Evolutionary conservation across 176 grass and related monocot species (phyloP).

Genomic region (Tillandsia fasciculata): DNA sequence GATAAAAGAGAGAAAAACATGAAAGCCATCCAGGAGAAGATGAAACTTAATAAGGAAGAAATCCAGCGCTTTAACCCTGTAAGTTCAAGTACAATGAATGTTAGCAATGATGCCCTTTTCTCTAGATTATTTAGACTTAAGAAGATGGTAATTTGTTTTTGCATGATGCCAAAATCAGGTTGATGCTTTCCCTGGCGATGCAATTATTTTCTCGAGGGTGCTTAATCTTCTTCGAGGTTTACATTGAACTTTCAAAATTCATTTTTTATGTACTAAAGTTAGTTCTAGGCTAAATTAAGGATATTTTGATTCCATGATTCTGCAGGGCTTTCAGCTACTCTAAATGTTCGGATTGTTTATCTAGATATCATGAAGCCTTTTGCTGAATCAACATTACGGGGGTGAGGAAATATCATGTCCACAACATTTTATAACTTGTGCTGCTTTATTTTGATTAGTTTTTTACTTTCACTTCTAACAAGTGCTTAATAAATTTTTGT

Average conservation of each 20-base stretch:
- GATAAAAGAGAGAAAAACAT: slow-evolving; percentile 75
- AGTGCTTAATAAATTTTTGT: slow-evolving; percentile 6
- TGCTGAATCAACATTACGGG: slow-evolving; percentile 80
- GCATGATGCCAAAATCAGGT: slow-evolving; percentile 34
- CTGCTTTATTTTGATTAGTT: neutral
- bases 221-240: slow-evolving; percentile 99
- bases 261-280: neutral
- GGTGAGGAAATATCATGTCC: slow-evolving; percentile 39
- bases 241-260: slow-evolving; percentile 16
- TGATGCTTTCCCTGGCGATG: slow-evolving; percentile 98
- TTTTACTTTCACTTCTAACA: no score
- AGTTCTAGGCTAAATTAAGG: slow-evolving; percentile 6
- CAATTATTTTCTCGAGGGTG: slow-evolving; percentile 86
- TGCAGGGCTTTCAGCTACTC: slow-evolving; percentile 79
- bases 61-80: slow-evolving; percentile 75
- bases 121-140: slow-evolving; percentile 1
- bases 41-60: slow-evolving; percentile 71
- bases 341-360: slow-evolving; percentile 84
- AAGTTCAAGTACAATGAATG: slow-evolving; percentile 24
- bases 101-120: slow-evolving; percentile 7
- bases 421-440: neutral
- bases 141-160: slow-evolving; percentile 6
- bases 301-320: slow-evolving; percentile 7
- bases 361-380: slow-evolving; percentile 97
- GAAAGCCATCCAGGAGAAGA: slow-evolving; percentile 71